Base-by-base conservation (phyloP, 768 basidiomycete species). In the Russula lepida region DNA sequence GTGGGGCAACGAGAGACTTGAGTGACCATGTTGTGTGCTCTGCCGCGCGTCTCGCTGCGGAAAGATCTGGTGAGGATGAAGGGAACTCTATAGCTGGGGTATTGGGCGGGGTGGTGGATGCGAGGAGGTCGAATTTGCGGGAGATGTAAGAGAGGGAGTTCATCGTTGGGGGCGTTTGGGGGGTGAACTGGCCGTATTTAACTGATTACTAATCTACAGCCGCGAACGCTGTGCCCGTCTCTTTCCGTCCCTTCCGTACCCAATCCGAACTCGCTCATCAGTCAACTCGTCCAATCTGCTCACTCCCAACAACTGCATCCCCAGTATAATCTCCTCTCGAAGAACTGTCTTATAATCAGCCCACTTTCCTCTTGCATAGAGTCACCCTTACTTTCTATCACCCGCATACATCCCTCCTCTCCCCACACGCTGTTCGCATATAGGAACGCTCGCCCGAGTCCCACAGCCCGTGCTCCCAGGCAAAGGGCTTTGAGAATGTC, bases 61-160 rank as follows among this genome's bases (percentile, higher is more conserved):
- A 30, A 54, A 52, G 32, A 19, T 48, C 64, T 25, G 56, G 35
- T 43, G 52, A 28, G 58, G 67, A 51, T 30, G 58, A 37, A 30
- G 59, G 46, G 27, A 71, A 71, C 28, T 78, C 75, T 48, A 74
- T 68, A 48, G 75, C 73, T 46, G 84, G 81, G 1, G 84, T 81
- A 41, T 82, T 79, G 17, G 85, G 81, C 28, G 83, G 81, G 46
- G 84, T 77, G 67, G 78, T 78, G 52, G 84, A 74, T 60, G 85
- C 84, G 66, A 89, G 75, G 63, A 82, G 84, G 76, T 92, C 88
- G 78, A 90, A 84, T 72, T 89, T 86, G 70, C 86, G 85, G 66
- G 90, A 88, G 63, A 92, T 78, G 74, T 88, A 85, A 19, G 81
- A 78, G 69, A 92, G 82, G 68, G 88, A 88, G 77, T 92, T 92